Percentiles rank a stretch among this genome's conserved stretches.
Conservation (phyloP, 2,329 filamentous ascomycete genomes). For the Penicillium hordei region DNA sequence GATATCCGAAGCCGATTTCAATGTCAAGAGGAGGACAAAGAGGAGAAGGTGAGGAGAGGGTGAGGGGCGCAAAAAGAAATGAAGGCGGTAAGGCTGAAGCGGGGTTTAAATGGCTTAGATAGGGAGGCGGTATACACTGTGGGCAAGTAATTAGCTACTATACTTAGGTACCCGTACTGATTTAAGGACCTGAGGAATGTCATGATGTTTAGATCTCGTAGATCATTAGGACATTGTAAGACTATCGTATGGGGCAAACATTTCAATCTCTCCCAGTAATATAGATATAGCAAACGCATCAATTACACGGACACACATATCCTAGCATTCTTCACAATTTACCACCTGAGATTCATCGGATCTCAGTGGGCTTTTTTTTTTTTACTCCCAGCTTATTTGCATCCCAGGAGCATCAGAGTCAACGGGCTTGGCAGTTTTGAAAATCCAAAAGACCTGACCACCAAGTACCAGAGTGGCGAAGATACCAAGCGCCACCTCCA, state of each 20-base stretch:
- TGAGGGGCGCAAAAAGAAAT: conserved; percentile 18
- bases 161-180: neutral
- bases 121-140: conserved; percentile 1
- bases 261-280: neutral
- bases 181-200: neutral
- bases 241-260: neutral
- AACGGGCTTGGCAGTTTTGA: conserved; percentile 11
- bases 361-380: neutral
- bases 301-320: neutral
- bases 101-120: conserved; percentile 2
- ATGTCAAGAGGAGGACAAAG: neutral
- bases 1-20: neutral
- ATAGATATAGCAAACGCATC: neutral
- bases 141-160: neutral
- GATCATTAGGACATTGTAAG: too few relatives aligned
- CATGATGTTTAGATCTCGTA: neutral
- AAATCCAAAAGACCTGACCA: conserved; percentile 52
- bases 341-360: neutral
- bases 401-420: neutral
- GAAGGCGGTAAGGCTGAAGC: conserved; percentile 19
- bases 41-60: conserved; percentile 4
- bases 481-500: conserved; percentile 52
- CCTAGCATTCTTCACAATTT: neutral
- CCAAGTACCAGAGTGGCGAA: conserved; percentile 53
- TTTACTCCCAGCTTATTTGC: neutral